Evolutionary conservation across 2,329 filamentous ascomycete genomes (phyloP).

Genomic region (Phyllosticta citrichinensis): DNA sequence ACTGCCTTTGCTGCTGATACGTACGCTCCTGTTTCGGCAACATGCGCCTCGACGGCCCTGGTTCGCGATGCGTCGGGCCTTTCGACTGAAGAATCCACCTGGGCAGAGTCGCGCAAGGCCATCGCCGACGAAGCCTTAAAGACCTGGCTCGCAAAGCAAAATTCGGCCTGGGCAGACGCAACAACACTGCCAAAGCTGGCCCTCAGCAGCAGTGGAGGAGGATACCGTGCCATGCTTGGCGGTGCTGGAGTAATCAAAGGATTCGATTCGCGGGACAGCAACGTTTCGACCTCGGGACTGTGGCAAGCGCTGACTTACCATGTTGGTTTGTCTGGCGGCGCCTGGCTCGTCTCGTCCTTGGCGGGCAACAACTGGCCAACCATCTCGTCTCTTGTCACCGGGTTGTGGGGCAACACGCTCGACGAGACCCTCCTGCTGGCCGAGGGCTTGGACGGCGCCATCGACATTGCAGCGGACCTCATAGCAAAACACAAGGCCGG

Average conservation of each 20-base stretch:
- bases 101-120: conserved; percentile 28
- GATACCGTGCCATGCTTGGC: conserved; percentile 31
- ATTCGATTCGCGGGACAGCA: conserved; percentile 34
- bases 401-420: conserved; percentile 33
- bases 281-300: conserved; percentile 29
- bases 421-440: conserved; percentile 27
- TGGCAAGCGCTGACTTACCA: conserved; percentile 39
- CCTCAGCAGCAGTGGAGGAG: conserved; percentile 28
- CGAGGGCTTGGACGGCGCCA: conserved; percentile 24
- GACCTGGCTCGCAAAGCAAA: conserved; percentile 27
- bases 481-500: conserved; percentile 28
- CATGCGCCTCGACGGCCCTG: conserved; percentile 31
- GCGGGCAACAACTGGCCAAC: conserved; percentile 39
- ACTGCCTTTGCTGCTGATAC: conserved; percentile 10
- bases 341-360: conserved; percentile 37
- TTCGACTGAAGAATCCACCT: conserved; percentile 28
- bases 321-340: conserved; percentile 36
- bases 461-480: conserved; percentile 24
- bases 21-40: conserved; percentile 26
- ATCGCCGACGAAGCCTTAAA: conserved; percentile 30
- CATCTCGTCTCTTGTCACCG: conserved; percentile 28
- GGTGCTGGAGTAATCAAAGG: conserved; percentile 34
- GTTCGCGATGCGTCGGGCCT: conserved; percentile 29
- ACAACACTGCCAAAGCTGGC: conserved; percentile 31
- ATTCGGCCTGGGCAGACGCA: conserved; percentile 22